These are phyloP conservation scores for Botrytis paeoniae DNA, from an alignment of 2,329 filamentous ascomycete species.

Conservation along the genomic window DNA sequence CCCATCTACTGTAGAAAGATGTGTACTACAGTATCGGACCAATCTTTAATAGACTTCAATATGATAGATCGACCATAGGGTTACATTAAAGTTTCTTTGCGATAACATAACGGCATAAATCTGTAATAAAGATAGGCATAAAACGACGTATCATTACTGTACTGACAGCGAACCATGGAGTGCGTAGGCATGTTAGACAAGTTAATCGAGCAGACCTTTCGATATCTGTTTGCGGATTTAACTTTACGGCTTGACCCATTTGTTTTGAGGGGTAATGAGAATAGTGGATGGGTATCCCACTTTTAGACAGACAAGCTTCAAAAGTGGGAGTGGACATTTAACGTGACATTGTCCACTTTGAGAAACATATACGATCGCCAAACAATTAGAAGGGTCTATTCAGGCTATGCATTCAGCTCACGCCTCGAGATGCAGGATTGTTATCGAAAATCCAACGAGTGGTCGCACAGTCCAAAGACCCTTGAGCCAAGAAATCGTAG, in stretches of 20 bases:
- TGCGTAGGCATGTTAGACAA: background rate
- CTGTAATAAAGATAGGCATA: background rate
- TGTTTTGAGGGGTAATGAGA: background rate
- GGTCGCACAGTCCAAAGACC: background rate
- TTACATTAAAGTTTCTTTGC: background rate
- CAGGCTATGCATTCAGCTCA: background rate
- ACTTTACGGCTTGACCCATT: background rate
- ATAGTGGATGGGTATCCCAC: background rate
- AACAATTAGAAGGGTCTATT: background rate
- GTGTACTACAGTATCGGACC: background rate
- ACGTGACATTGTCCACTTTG: background rate
- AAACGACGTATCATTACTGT: background rate
- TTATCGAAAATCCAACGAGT: background rate
- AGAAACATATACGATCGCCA: background rate
- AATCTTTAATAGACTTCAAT: background rate
- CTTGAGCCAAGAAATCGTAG: background rate
- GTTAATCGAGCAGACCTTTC: background rate
- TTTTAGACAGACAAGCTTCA: slow-evolving; percentile 1
- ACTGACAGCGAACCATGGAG: background rate
- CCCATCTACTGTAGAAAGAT: background rate
- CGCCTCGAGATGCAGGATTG: background rate
- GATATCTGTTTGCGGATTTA: background rate
- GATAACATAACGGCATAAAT: background rate
- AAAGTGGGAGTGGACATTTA: background rate
- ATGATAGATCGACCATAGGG: background rate